Base-by-base conservation (phyloP, 2,329 filamentous ascomycete genomes). In the Venturia aucupariae region DNA sequence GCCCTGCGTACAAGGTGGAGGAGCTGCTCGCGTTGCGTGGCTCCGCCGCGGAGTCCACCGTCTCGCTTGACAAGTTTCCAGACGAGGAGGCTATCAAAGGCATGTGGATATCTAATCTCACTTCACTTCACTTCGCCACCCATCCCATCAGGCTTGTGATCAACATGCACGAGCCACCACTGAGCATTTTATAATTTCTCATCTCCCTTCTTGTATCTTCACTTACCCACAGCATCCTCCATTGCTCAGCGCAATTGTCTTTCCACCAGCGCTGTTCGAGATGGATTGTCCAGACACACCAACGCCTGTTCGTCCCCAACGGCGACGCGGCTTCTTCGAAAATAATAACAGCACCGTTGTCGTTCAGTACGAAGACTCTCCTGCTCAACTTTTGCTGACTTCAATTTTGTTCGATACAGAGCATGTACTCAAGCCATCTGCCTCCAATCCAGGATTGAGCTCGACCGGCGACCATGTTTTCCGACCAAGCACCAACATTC, bases 71-170 rank as follows among this genome's bases (percentile, higher is more conserved):
- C 60, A 75, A 72, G 66, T 77, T 77, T 63, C 71, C 71, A 19
- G 72, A 76, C 64, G 75, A 77, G 67, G 75, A 77, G 64, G 74
- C 72, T 22, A 75, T 77, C 69, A 77, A 75, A 72, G 75, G 75
- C 76, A 63, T 70, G 75, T 64, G 24, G 27, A 41, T 35, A 19
- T 51, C 15, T 11, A 4, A 62, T 27, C 35, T 51, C 60, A 62
- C 59, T 60, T 60, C n/a, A 27, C 38, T 57, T 57, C n/a, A 51
- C 44, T 51, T 62, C 42, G 24, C 38, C 35, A 11, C 38, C 27
- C 38, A 60, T 11, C 38, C n/a, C 59, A 27, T 41, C 38, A 19
- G 38, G 22, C 38, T 41, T 44, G 38, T 60, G 59, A 60, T 27
- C 35, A 41, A 8, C n/a, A 60, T 44, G 59, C 59, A 60, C 59